These are phyloP conservation scores for Fusarium caatingaense DNA, from an alignment of 2,329 filamentous ascomycete genomes.

Conservation along the genomic window DNA sequence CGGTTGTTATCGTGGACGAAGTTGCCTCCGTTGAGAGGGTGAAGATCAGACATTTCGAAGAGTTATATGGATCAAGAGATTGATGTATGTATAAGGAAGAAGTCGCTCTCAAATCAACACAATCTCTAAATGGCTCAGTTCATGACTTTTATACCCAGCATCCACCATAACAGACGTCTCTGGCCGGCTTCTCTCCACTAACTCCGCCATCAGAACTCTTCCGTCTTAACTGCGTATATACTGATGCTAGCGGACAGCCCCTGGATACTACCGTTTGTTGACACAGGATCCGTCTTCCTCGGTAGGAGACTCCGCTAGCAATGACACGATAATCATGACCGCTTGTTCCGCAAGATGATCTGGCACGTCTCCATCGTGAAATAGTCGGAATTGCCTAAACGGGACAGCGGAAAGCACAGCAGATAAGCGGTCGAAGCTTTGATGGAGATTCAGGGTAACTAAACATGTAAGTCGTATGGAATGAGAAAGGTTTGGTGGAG, in stretches of 20 bases:
- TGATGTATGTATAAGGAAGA: background rate
- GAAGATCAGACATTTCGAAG: slow-evolving; percentile 36
- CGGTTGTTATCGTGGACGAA: slow-evolving; percentile 42
- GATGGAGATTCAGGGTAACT: slow-evolving; percentile 4
- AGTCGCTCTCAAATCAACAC: background rate
- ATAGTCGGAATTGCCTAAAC: slow-evolving; percentile 27
- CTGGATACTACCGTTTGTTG: background rate
- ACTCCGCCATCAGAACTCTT: slow-evolving; percentile 15
- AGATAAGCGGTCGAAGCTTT: slow-evolving; percentile 26
- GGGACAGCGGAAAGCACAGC: slow-evolving; percentile 1
- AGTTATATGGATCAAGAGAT: background rate
- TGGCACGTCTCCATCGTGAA: slow-evolving; percentile 39
- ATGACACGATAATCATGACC: background rate
- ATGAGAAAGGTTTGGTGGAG: slow-evolving; percentile 26
- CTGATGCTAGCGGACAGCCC: background rate
- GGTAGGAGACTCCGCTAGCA: slow-evolving; percentile 10
- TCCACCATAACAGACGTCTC: background rate
- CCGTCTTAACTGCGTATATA: background rate
- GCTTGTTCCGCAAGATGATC: slow-evolving; percentile 16
- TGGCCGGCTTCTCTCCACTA: slow-evolving; percentile 1
- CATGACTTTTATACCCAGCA: slow-evolving; percentile 16
- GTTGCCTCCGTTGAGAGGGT: slow-evolving; percentile 43
- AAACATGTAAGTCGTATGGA: slow-evolving; percentile 20
- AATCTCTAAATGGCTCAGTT: slow-evolving; percentile 8
- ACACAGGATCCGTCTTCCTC: background rate